Percentiles rank a stretch among this genome's conserved stretches.
Evolutionary conservation across 805 yeast species (phyloP).

Genomic region (Jamesozyma lodderae): DNA sequence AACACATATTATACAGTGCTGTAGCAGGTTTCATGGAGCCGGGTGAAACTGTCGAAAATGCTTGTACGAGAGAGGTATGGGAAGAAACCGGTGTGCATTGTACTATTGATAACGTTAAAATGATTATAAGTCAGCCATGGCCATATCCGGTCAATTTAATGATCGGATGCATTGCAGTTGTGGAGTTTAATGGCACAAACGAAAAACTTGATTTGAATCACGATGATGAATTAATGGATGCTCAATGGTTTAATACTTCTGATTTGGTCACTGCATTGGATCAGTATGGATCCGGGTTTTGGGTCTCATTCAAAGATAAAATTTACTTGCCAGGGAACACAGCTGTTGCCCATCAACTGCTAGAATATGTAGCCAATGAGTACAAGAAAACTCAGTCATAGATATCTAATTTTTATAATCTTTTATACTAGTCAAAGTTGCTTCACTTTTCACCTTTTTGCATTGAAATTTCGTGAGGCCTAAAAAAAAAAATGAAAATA

Average conservation of each 20-base stretch:
- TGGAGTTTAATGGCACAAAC: slow-evolving; percentile 57
- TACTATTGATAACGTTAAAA: slow-evolving; percentile 40
- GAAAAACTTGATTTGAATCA: slow-evolving; percentile 64
- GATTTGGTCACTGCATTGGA: slow-evolving; percentile 39
- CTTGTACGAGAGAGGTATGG: slow-evolving; percentile 84
- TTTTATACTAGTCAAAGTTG: no score
- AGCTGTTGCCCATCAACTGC: slow-evolving; percentile 26
- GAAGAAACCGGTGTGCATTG: slow-evolving; percentile 87
- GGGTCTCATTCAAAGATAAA: slow-evolving; percentile 15
- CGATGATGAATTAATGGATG: slow-evolving; percentile 80
- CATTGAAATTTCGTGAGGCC: no score
- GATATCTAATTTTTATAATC: no score
- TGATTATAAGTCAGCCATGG: slow-evolving; percentile 88
- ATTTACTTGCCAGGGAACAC: slow-evolving; percentile 24
- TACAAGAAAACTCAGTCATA: no score
- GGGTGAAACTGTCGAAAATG: slow-evolving; percentile 82
- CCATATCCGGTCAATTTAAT: slow-evolving; percentile 90
- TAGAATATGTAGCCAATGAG: slow-evolving; percentile 9
- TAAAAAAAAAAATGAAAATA: no score
- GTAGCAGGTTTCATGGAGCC: slow-evolving; percentile 97
- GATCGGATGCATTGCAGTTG: slow-evolving; percentile 83
- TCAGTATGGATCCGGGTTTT: slow-evolving; percentile 16
- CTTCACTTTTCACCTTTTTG: no score
- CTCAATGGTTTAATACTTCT: slow-evolving; percentile 67
- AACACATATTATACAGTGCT: slow-evolving; percentile 56